Base-by-base conservation (phyloP, 345 rosid genomes). In the Leavenworthia alabamica region DNA sequence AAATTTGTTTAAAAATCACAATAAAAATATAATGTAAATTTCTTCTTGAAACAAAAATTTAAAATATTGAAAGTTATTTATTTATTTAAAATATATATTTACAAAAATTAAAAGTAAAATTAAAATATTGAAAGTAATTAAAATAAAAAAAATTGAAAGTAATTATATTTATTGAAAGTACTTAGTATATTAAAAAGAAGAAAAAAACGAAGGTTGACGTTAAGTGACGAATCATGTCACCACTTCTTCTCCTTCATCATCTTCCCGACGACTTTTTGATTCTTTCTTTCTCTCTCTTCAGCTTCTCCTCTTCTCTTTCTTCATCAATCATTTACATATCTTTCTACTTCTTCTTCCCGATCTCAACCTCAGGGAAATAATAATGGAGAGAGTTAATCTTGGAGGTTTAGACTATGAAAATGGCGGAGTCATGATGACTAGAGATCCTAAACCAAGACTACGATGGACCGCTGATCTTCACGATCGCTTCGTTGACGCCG, bases 391-490 rank as follows among this genome's bases (percentile, higher is more conserved):
- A 44, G 51, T 61, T 42, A 61, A 61, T 29, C 56, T 76, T 9
- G 76, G 80, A 12, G 71, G 68, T 11, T 47, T 42, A 12, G 73
- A 71, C n/a, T 53, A 70, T 42, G 83, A 77, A 33, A 84, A 79
- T 58, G 79, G 79, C 12, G 89, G 86, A 50, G 83, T 85, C 5
- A 79, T 83, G 80, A 81, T 86, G 89, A 89, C 82, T 2, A 83
- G 95, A 79, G 96, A 89, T 73, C 90, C 93, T 6, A 92, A 86
- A 75, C 96, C 96, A 2, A 73, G 77, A 28, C 60, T 73, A 0
- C 32, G 77, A 17, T 73, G 77, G 77, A 73, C 77, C 17, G 62
- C 77, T n/a, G 77, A 73, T 73, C 77, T 73, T 32, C 77, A 73
- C 24, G 77, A 73, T 56, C 73, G 77, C 42, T 73, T 73, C 35